phyloP scores from a whole-genome alignment of 1,284 basidiomycete species.

The Ganoderma sinense region DNA sequence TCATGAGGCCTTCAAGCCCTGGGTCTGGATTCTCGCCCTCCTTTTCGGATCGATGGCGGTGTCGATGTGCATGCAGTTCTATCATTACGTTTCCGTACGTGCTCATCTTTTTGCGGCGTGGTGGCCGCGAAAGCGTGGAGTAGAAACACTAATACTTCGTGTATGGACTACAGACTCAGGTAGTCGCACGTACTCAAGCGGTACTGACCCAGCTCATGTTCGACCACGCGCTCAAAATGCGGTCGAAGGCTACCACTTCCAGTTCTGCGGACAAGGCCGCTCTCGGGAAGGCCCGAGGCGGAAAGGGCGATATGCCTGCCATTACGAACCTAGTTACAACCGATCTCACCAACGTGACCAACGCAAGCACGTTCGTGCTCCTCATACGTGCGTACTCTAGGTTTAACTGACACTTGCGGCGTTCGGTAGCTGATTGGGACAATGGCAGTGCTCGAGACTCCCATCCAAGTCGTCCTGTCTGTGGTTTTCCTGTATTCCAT shows the following conservation, averaged over 20 bases:
- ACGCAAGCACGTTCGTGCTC: slow-evolving; percentile 41
- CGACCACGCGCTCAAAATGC: slow-evolving; percentile 69
- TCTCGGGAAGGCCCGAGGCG: slow-evolving; percentile 36
- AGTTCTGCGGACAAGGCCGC: slow-evolving; percentile 14
- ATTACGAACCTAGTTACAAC: slow-evolving; percentile 52
- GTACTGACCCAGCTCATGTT: slow-evolving; percentile 74
- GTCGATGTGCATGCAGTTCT: slow-evolving; percentile 47
- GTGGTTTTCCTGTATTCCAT: slow-evolving; percentile 52
- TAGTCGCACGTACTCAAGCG: slow-evolving; percentile 50
- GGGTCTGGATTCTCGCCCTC: slow-evolving; percentile 68
- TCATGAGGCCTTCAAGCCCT: slow-evolving; percentile 47
- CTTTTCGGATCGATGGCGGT: slow-evolving; percentile 60
- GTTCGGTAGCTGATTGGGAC: background rate
- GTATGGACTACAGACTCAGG: slow-evolving; percentile 41
- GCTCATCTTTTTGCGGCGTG: background rate
- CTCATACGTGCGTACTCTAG: slow-evolving; percentile 31
- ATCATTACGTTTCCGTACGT: slow-evolving; percentile 34
- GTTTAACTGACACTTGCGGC: background rate
- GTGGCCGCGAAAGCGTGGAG: background rate
- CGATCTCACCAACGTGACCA: slow-evolving; percentile 41
- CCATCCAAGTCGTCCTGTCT: slow-evolving; percentile 44
- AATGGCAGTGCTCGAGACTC: slow-evolving; percentile 39
- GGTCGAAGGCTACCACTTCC: slow-evolving; percentile 59
- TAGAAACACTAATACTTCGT: background rate
- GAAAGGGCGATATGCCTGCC: slow-evolving; percentile 40